Percentiles rank a stretch among this genome's conserved stretches.
phyloP scores from a whole-genome alignment of 345 rosid species.

The Arabidopsis arenosa region DNA sequence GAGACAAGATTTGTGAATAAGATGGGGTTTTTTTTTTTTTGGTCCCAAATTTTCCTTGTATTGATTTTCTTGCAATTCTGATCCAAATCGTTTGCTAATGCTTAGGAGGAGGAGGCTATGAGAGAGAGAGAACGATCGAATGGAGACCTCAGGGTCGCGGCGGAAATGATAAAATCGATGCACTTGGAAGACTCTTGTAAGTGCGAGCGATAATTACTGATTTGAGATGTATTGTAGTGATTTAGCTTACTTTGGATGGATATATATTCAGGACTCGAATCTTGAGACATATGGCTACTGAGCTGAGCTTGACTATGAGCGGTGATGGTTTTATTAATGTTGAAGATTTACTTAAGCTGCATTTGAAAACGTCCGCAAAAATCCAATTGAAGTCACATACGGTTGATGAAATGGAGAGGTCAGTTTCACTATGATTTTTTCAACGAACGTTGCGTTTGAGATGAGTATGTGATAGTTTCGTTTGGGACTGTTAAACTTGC shows the following conservation, averaged over 20 bases:
- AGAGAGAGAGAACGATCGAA: conserved; percentile 47
- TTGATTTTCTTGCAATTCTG: too few species aligned
- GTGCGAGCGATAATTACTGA: conserved; percentile 36
- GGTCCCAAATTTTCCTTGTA: too few species aligned
- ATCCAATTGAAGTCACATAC: conserved; percentile 70
- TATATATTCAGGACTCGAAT: conserved; percentile 63
- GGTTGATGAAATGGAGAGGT: conserved; percentile 83
- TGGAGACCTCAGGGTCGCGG: conserved; percentile 55
- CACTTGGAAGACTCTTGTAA: conserved; percentile 92
- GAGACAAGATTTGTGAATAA: too few species aligned
- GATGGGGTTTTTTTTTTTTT: too few species aligned
- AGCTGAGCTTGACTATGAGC: conserved; percentile 69
- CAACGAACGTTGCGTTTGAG: not conserved
- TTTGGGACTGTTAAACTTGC: not conserved
- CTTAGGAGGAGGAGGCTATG: conserved; percentile 50
- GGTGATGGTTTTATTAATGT: conserved; percentile 85
- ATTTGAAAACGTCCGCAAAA: conserved; percentile 72
- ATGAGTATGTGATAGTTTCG: not conserved
- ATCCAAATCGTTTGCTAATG: too few species aligned
- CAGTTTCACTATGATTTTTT: not conserved
- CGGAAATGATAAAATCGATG: conserved; percentile 68
- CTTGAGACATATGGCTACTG: conserved; percentile 80
- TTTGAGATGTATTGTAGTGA: not conserved
- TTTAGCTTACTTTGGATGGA: not conserved
- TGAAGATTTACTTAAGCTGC: conserved; percentile 68